Conservation (phyloP, 2,329 filamentous ascomycete genomes). For the Colletotrichum sp. region DNA sequence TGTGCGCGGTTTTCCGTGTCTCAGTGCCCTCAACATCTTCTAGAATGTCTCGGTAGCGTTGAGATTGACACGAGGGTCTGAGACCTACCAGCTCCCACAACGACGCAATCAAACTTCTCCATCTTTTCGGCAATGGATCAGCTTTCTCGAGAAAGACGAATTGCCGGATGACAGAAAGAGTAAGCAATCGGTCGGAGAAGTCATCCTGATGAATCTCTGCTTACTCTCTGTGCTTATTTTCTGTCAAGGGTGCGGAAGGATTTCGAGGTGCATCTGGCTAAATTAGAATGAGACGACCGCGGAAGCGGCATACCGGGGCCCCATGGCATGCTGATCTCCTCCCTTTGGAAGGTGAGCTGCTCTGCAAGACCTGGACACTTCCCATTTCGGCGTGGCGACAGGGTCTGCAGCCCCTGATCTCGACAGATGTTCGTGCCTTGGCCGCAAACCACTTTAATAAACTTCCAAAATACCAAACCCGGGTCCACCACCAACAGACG, state of each 20-base stretch:
- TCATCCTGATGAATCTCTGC: neutral
- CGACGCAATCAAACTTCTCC: constrained; percentile 50
- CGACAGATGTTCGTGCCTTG: neutral
- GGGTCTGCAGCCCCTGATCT: neutral
- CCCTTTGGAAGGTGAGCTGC: neutral
- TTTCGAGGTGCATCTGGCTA: neutral
- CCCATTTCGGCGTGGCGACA: neutral
- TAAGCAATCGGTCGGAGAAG: neutral
- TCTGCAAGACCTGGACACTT: neutral
- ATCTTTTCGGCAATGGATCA: constrained; percentile 26
- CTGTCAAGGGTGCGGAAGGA: neutral
- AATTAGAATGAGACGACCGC: neutral
- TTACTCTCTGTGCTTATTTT: neutral
- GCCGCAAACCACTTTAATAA: neutral
- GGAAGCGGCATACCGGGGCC: neutral
- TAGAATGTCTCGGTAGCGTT: neutral
- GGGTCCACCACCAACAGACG: neutral
- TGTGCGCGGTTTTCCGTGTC: neutral
- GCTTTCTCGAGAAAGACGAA: neutral
- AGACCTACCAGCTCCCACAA: constrained; percentile 57
- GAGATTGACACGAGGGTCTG: neutral
- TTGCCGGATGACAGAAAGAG: neutral
- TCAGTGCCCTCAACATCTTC: neutral
- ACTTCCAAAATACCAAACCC: neutral
- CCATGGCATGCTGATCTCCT: neutral